These are phyloP conservation scores for Tranzscheliella williamsii DNA, from an alignment of 1,284 basidiomycete species.

Conservation along the genomic window DNA sequence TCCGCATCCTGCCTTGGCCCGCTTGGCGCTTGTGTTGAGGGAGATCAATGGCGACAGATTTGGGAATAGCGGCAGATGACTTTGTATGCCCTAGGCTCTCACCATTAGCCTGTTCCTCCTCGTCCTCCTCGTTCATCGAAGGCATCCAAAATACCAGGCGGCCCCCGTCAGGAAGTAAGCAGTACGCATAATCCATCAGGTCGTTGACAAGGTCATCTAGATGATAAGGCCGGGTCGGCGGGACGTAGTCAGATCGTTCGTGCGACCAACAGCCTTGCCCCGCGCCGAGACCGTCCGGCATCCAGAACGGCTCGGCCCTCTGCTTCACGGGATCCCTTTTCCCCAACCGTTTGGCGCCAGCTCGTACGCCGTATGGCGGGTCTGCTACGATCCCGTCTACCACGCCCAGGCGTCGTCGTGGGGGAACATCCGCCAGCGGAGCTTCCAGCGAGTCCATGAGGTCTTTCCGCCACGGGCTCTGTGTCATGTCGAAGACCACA, in stretches of 20 bases:
- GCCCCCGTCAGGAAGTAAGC: conserved; percentile 81
- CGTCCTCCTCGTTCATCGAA: conserved; percentile 46
- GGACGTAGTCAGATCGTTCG: conserved; percentile 61
- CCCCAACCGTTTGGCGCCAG: conserved; percentile 92
- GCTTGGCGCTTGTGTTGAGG: conserved; percentile 28
- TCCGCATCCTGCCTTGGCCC: conserved; percentile 35
- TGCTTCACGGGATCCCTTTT: conserved; percentile 64
- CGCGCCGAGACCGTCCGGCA: conserved; percentile 53
- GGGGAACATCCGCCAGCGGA: background rate
- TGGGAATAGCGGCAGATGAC: conserved; percentile 20
- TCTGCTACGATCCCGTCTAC: conserved; percentile 80
- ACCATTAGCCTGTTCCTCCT: conserved; percentile 15
- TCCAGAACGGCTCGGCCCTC: conserved; percentile 50
- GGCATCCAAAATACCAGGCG: conserved; percentile 79
- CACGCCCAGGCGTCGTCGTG: conserved; percentile 63
- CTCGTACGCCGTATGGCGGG: conserved; percentile 81
- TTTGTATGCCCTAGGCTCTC: conserved; percentile 65
- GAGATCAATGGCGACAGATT: conserved; percentile 70
- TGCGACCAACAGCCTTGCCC: conserved; percentile 44
- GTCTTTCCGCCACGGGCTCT: conserved; percentile 75
- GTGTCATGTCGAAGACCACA: conserved; percentile 85
- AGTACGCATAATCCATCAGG: conserved; percentile 79
- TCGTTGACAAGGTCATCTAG: conserved; percentile 81
- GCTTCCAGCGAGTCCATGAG: conserved; percentile 10
- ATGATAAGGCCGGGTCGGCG: conserved; percentile 86